These are phyloP conservation scores for Scedosporium minutisporum DNA, from an alignment of 2,329 filamentous ascomycete species.

Conservation along the genomic window DNA sequence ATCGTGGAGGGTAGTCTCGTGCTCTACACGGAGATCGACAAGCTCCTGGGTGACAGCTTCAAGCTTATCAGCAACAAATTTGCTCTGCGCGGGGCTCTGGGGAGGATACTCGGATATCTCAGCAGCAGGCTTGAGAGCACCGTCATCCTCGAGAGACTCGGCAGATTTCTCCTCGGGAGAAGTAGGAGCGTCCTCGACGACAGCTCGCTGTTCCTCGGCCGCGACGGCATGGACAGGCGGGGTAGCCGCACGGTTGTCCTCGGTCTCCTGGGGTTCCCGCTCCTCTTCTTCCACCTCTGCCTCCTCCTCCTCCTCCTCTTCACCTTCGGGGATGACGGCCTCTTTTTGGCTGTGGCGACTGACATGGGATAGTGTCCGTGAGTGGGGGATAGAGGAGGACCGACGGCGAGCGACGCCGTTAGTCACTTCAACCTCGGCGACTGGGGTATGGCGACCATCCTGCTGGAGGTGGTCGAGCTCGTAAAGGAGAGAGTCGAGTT, in stretches of 20 bases:
- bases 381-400: constrained; percentile 37
- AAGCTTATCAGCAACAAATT: constrained; percentile 84
- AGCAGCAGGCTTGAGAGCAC: constrained; percentile 1
- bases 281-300: constrained; percentile 35
- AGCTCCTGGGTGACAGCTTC: constrained; percentile 88
- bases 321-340: constrained; percentile 44
- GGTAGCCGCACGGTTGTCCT: background rate
- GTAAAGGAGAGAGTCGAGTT: constrained; percentile 83
- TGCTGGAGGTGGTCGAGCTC: constrained; percentile 75
- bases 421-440: constrained; percentile 1
- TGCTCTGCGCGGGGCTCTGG: constrained; percentile 68
- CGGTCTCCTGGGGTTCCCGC: constrained; percentile 25
- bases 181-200: background rate
- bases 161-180: background rate
- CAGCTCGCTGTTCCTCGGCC: background rate
- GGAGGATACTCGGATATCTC: constrained; percentile 32
- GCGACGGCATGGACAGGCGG: background rate
- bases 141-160: constrained; percentile 5
- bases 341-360: constrained; percentile 45
- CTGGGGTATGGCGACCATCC: constrained; percentile 32
- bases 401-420: constrained; percentile 32
- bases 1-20: constrained; percentile 73
- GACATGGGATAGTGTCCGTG: constrained; percentile 42
- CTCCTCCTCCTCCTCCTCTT: constrained; percentile 33
- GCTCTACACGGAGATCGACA: constrained; percentile 79